Conservation (phyloP, 371 early-diverging fungal species). For the Smittium mucronatum region DNA sequence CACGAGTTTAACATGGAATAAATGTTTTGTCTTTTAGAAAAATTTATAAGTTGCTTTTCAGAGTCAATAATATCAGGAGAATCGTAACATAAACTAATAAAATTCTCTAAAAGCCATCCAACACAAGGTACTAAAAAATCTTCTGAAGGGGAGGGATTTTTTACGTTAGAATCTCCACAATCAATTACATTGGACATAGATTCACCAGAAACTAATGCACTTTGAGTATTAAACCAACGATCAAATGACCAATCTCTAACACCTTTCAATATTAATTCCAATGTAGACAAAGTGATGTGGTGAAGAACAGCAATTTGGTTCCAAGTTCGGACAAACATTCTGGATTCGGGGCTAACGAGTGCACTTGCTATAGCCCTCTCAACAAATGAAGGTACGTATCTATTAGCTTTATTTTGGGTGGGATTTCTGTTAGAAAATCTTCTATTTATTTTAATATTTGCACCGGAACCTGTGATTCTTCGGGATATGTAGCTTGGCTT, state of each 20-base stretch:
- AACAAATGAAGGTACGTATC: conserved; percentile 58
- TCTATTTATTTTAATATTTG: conserved; percentile 14
- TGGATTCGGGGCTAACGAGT: conserved; percentile 61
- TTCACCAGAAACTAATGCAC: conserved; percentile 9
- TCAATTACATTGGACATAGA: conserved; percentile 3
- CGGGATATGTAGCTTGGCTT: conserved; percentile 19
- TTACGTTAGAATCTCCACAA: background rate
- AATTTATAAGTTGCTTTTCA: conserved; percentile 40
- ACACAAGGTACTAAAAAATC: conserved; percentile 39
- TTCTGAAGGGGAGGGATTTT: background rate
- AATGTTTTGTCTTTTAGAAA: conserved; percentile 56
- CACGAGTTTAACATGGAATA: conserved; percentile 47
- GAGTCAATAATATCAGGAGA: conserved; percentile 36
- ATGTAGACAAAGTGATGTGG: conserved; percentile 40
- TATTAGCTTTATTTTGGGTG: background rate
- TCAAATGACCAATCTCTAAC: conserved; percentile 32
- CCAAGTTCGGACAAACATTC: conserved; percentile 56
- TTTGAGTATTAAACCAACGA: conserved; percentile 15
- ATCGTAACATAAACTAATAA: conserved; percentile 41
- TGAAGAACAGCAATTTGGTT: conserved; percentile 42
- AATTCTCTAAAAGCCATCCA: conserved; percentile 41
- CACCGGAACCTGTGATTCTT: conserved; percentile 24
- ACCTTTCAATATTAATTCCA: conserved; percentile 39
- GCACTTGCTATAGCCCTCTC: conserved; percentile 63
- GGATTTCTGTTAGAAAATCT: conserved; percentile 1